A percentile compares a stretch with the other conserved stretches of the same genome.
Conservation (phyloP, 2,329 filamentous ascomycete genomes). For the Curvularia sp. region DNA sequence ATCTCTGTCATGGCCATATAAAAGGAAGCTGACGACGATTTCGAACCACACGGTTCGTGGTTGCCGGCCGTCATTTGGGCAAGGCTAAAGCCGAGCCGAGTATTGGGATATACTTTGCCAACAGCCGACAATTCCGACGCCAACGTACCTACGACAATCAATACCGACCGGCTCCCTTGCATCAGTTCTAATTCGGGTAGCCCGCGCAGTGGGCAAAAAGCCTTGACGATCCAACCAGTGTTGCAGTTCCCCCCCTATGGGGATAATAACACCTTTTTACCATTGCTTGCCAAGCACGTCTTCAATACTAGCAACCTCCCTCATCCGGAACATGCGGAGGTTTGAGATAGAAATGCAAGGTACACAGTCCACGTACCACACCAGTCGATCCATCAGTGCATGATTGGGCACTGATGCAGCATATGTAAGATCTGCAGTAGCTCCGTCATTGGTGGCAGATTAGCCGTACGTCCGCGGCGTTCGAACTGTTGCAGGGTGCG, state of each 20-base stretch:
- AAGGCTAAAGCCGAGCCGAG: background rate
- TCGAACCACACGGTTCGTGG: background rate
- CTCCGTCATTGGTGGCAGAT: slow-evolving; percentile 10
- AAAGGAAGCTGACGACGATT: background rate
- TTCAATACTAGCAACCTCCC: background rate
- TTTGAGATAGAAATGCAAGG: slow-evolving; percentile 15
- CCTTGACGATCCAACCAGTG: background rate
- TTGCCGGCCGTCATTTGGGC: background rate
- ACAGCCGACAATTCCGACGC: slow-evolving; percentile 3
- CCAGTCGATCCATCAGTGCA: slow-evolving; percentile 10
- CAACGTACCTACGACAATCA: background rate
- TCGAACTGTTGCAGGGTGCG: slow-evolving; percentile 4
- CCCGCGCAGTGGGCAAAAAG: background rate
- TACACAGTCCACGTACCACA: slow-evolving; percentile 13
- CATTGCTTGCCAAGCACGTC: background rate
- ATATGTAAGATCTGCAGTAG: slow-evolving; percentile 2
- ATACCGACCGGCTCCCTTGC: background rate
- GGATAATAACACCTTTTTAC: background rate
- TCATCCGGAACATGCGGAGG: slow-evolving; percentile 14
- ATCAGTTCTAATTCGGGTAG: background rate
- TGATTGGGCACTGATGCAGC: slow-evolving; percentile 5
- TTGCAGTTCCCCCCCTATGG: background rate
- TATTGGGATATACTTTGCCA: background rate
- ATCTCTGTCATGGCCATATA: background rate
- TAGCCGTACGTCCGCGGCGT: slow-evolving; percentile 11